Evolutionary conservation across 345 rosid species (phyloP), one percentile per base, ranked within the genome.

Genomic region (Moringa oleifera): DNA sequence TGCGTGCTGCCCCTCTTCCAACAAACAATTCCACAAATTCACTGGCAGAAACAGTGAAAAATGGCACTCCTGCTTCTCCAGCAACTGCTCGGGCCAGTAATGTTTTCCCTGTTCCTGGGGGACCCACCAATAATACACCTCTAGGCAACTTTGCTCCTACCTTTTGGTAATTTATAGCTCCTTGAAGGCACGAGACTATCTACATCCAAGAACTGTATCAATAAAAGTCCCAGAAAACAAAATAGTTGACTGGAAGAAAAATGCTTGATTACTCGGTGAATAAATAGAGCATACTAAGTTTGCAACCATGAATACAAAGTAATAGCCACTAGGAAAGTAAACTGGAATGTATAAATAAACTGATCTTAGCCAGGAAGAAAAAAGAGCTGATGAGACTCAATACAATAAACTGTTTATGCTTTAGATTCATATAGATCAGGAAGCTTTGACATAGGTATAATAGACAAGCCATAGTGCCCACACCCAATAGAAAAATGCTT

Each of bases 71-170:
- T 0, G 96, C 97, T 75, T 90, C 98, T 59, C 98, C 97, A 33
- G 97, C 97, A 57, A 90, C 97, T 23, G 97, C 98, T 63, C 96
- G 90, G 47, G 98, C 98, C 65, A 93, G 75, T 70, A 93, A 78
- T 52, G 97, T 93, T 76, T 93, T 93, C 68, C 98, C 98, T 0
- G 97, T 93, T 70, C 98, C 99, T 4, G 97, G 99, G 47, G 97
- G 99, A 53, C 97, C 99, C 55, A 86, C 94, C 66, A 93, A 76
- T 77, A 93, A 79, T 62, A 90, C 90, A 60, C 98, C 97, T 79
- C 85, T 81, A 6, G 98, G 98, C 67, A 90, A 70, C 66, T 86
- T 86, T 50, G 97, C 98, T 68, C 96, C 98, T 45, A 93, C 75
- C 51, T 82, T 88, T 80, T 78, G 79, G 68, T 90, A 90, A 79